Evolutionary conservation across 345 rosid genomes (phyloP).

Genomic region (Acer negundo): DNA sequence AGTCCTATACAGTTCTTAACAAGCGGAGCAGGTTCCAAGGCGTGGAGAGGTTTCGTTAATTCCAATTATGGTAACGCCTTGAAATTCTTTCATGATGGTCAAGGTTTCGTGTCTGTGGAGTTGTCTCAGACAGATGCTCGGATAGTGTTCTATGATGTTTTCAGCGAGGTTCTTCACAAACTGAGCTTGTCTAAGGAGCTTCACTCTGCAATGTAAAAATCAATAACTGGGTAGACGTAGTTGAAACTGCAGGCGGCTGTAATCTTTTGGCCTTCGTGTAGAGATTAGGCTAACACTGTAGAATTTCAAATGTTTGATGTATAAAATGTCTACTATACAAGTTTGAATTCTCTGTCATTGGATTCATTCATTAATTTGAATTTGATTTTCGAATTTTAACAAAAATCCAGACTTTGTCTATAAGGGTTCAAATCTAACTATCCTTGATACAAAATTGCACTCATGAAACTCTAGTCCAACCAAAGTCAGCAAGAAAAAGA

Average conservation of each 20-base stretch:
- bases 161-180: constrained; percentile 50
- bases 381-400: too few species aligned
- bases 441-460: constrained; percentile 7
- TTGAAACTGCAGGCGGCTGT: not conserved
- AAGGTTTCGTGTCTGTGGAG: constrained; percentile 73
- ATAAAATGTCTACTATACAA: too few species aligned
- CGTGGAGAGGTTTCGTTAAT: constrained; percentile 65
- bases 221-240: too few species aligned
- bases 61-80: constrained; percentile 2
- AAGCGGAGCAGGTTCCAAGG: constrained; percentile 89
- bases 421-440: not conserved
- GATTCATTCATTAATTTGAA: too few species aligned
- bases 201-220: not conserved
- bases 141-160: constrained; percentile 48
- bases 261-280: not conserved
- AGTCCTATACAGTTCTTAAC: constrained; percentile 64
- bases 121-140: constrained; percentile 28
- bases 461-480: not conserved
- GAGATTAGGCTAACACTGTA: not conserved
- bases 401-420: too few species aligned
- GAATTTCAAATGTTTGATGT: not conserved
- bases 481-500: not conserved
- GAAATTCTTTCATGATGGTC: constrained; percentile 75
- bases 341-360: too few species aligned
- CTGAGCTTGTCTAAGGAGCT: constrained; percentile 29